Percentiles rank a stretch among this genome's conserved stretches.
Evolutionary conservation across 805 yeast species (phyloP).

Genomic region (Tetrapisispora arboricola): DNA sequence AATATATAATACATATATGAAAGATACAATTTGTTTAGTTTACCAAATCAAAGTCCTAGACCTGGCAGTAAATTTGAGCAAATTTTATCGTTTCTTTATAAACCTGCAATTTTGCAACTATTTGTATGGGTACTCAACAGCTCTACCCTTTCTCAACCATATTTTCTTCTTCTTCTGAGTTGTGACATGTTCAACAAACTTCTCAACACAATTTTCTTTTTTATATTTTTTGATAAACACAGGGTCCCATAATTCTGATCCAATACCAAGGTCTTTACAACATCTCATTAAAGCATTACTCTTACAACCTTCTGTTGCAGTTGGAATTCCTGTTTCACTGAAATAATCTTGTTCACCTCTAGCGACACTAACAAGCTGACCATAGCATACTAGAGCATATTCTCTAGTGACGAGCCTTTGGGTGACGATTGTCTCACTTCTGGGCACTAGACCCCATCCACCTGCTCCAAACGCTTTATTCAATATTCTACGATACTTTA

Average conservation of each 20-base stretch:
- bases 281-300: conserved; percentile 96
- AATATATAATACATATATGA: background rate
- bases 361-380: conserved; percentile 81
- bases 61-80: too few relatives aligned
- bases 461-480: conserved; percentile 96
- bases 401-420: conserved; percentile 74
- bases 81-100: too few relatives aligned
- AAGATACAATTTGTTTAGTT: too few relatives aligned
- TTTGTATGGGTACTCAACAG: conserved; percentile 80
- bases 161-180: conserved; percentile 81
- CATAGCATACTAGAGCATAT: conserved; percentile 78
- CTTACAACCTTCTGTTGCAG: conserved; percentile 96
- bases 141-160: conserved; percentile 82
- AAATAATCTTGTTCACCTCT: conserved; percentile 95
- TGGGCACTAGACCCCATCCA: conserved; percentile 96
- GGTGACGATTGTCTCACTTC: conserved; percentile 75
- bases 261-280: conserved; percentile 94
- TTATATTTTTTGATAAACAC: conserved; percentile 66
- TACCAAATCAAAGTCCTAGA: too few relatives aligned
- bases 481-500: conserved; percentile 82
- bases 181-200: conserved; percentile 73
- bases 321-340: conserved; percentile 75
- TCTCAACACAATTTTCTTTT: conserved; percentile 59
- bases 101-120: background rate
- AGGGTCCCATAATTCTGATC: conserved; percentile 97